These are phyloP conservation scores for Suillus luteus DNA, from an alignment of 768 basidiomycete species.

Conservation along the genomic window DNA sequence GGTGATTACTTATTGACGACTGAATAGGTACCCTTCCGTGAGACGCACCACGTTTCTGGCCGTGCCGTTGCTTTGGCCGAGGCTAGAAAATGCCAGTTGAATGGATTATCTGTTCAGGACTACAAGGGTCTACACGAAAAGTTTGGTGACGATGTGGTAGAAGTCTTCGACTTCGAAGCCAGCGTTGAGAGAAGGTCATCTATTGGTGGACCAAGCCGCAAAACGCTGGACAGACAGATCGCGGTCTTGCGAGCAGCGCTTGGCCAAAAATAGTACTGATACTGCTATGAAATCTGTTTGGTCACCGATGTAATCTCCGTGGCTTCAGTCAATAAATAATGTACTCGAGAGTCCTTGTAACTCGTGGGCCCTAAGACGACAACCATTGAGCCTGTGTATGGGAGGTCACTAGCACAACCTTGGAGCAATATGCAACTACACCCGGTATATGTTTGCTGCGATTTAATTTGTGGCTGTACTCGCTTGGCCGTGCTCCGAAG, in stretches of 20 bases:
- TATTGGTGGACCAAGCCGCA: conserved; percentile 87
- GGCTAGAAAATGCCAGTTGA: conserved; percentile 74
- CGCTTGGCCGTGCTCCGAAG: background rate
- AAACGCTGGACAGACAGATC: conserved; percentile 87
- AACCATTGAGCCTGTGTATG: background rate
- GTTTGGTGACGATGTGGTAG: conserved; percentile 80
- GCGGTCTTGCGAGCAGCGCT: conserved; percentile 67
- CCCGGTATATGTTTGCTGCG: background rate
- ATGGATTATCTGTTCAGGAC: conserved; percentile 78
- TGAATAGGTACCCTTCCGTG: conserved; percentile 90
- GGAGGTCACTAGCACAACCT: background rate
- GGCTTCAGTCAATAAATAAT: background rate
- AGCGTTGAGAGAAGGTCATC: conserved; percentile 91
- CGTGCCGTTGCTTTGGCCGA: conserved; percentile 96
- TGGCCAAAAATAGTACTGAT: conserved; percentile 22
- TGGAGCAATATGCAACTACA: background rate
- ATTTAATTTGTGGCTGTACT: conserved; percentile 9
- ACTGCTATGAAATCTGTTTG: background rate
- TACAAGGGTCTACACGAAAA: conserved; percentile 72
- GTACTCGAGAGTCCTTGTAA: background rate
- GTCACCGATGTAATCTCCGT: background rate
- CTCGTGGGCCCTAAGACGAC: background rate
- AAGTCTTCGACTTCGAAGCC: conserved; percentile 93
- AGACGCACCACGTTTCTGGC: conserved; percentile 98
- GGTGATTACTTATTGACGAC: conserved; percentile 8